phyloP scores from a whole-genome alignment of 176 grass and related monocot species.

The Thinopyrum elongatum region DNA sequence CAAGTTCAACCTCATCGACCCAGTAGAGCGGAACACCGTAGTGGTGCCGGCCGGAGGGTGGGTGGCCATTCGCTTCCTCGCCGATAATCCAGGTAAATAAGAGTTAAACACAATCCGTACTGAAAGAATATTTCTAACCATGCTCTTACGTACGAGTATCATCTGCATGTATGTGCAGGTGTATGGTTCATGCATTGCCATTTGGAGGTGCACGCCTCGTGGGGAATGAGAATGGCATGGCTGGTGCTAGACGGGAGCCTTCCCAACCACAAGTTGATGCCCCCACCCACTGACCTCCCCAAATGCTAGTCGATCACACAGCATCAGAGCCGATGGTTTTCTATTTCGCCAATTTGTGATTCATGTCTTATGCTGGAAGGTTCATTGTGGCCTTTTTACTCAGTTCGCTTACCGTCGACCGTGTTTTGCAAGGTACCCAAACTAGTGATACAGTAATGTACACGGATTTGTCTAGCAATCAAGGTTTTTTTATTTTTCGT shows the following conservation, averaged over 20 bases:
- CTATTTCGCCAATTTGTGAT: too few relatives aligned
- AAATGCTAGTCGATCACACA: not conserved
- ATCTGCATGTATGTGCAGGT: not conserved
- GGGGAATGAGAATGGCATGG: not conserved
- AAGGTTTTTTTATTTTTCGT: too few relatives aligned
- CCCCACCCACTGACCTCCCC: not conserved
- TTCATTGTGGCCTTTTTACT: too few relatives aligned
- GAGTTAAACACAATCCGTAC: not conserved
- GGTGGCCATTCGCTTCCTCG: not conserved
- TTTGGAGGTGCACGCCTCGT: not conserved
- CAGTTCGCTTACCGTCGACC: too few relatives aligned
- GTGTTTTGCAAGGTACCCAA: too few relatives aligned
- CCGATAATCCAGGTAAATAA: not conserved
- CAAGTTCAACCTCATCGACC: not conserved
- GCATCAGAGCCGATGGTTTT: too few relatives aligned
- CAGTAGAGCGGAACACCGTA: not conserved
- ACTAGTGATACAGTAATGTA: too few relatives aligned
- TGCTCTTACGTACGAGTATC: not conserved
- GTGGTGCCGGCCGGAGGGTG: not conserved
- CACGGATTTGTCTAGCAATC: too few relatives aligned
- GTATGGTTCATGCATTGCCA: not conserved
- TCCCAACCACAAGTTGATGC: not conserved
- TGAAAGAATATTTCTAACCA: too few relatives aligned
- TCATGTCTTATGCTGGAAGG: too few relatives aligned
- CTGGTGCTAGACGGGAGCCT: not conserved